Conservation (phyloP, 2,329 filamentous ascomycete species). For the Talaromyces albobiverticillius region DNA sequence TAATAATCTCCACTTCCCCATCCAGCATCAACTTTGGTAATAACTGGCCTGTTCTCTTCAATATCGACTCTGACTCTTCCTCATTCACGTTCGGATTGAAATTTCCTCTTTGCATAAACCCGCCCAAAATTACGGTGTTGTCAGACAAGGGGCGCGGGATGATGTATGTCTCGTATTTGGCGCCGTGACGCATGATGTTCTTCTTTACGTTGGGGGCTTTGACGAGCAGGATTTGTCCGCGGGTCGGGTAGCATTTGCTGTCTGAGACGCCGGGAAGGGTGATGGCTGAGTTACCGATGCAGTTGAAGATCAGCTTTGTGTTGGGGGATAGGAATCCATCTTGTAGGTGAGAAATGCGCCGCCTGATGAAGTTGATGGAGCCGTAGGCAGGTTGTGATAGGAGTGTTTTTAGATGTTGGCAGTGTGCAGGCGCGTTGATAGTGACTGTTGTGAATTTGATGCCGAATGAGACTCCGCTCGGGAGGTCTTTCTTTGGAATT, state of each 20-base stretch:
- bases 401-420: conserved; percentile 42
- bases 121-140: conserved; percentile 59
- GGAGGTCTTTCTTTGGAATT: conserved; percentile 30
- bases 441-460: conserved; percentile 41
- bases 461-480: conserved; percentile 38
- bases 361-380: conserved; percentile 30
- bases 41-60: conserved; percentile 44
- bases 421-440: conserved; percentile 42
- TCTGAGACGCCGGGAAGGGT: conserved; percentile 37
- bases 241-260: conserved; percentile 39
- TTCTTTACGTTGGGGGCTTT: conserved; percentile 43
- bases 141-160: conserved; percentile 63
- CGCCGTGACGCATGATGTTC: conserved; percentile 60
- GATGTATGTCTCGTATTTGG: conserved; percentile 62
- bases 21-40: conserved; percentile 24
- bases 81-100: conserved; percentile 49
- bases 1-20: conserved; percentile 35
- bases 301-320: conserved; percentile 20
- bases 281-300: conserved; percentile 28
- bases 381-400: conserved; percentile 38
- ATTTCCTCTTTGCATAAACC: conserved; percentile 58
- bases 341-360: background rate
- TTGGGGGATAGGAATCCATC: conserved; percentile 7
- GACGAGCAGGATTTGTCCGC: conserved; percentile 50
- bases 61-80: conserved; percentile 39